Base-by-base conservation (phyloP, 768 basidiomycete genomes). In the Serendipita sp. region DNA sequence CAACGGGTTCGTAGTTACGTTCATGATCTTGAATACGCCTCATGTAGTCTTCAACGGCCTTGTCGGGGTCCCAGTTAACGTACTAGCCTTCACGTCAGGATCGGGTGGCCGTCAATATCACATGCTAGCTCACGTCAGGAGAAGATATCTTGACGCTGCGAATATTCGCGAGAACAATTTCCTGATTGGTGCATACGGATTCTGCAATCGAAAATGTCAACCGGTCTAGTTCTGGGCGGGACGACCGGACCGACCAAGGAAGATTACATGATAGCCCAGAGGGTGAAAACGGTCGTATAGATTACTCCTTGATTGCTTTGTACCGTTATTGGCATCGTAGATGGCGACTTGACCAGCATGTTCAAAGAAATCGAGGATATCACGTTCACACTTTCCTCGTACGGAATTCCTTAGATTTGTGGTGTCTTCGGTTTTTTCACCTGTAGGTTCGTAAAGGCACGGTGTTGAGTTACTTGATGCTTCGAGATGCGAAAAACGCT, bases 111-210 rank as follows among this genome's bases (percentile, higher is more conserved):
- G 65, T 27, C 5, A 29, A 45, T 18, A 3, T 8, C 44, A 64
- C 44, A 44, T 10, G 31, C 6, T 46, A 52, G 79, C 89, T 45
- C 70, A 93, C 95, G 73, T 99, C 95, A 2, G 95, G 96, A 13
- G 95, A 97, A 5, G 94, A 96, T 58, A 99, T 90, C 80, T 99
- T 97, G 75, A 98, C 95, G 67, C 83, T 91, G 52, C 96, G 82
- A 63, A 96, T 98, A 71, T 99, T 99, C 2, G 81, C 83, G 68
- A 95, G 87, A 66, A 99, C 93, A 63, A 98, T 87, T 66, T 94
- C 90, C 65, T 87, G 83, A 69, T 93, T 86, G 71, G 93, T 90
- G 72, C 96, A 98, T 15, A 90, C 70, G 18, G 88, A 88, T 73
- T 99, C 95, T 98, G 70, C 15, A 45, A 40, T 40, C 8, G 40